These are phyloP conservation scores for Neurospora sp. DNA, from an alignment of 495 filamentous ascomycete species.

Conservation along the genomic window DNA sequence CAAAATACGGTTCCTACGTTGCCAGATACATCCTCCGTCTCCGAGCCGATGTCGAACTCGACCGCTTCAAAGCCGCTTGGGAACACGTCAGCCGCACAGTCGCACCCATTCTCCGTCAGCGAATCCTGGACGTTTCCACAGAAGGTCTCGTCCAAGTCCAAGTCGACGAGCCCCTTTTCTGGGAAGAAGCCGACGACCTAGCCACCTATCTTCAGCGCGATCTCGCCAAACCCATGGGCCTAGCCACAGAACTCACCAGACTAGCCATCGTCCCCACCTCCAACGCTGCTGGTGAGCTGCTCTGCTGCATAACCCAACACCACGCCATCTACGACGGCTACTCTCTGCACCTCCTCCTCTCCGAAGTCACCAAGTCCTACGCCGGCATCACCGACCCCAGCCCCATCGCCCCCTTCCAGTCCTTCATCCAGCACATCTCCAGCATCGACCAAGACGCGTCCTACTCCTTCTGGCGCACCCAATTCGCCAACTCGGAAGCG, in stretches of 20 bases:
- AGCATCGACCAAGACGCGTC: not conserved
- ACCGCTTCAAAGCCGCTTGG: slow-evolving; percentile 40
- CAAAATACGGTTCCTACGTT: slow-evolving; percentile 30
- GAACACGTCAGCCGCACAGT: slow-evolving; percentile 22
- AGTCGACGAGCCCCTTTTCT: not conserved
- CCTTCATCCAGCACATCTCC: slow-evolving; percentile 35
- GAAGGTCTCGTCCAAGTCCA: slow-evolving; percentile 14
- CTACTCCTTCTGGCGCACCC: not conserved
- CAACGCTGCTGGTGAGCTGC: no score
- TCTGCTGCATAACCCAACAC: slow-evolving; percentile 50
- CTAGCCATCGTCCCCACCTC: slow-evolving; percentile 10
- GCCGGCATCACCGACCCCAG: not conserved
- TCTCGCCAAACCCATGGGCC: not conserved
- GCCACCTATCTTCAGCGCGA: not conserved
- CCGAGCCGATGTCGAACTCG: slow-evolving; percentile 26
- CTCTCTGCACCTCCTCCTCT: slow-evolving; percentile 32
- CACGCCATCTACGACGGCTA: slow-evolving; percentile 60
- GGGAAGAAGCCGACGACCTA: not conserved
- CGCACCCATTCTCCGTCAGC: slow-evolving; percentile 51
- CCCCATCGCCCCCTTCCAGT: slow-evolving; percentile 25
- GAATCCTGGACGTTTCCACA: slow-evolving; percentile 37
- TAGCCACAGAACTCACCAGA: slow-evolving; percentile 7
- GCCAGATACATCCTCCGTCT: slow-evolving; percentile 34
- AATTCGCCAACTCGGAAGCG: not conserved
- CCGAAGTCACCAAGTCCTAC: slow-evolving; percentile 6